Percentiles rank a stretch among this genome's conserved stretches.
phyloP scores from a whole-genome alignment of 495 filamentous ascomycete species.

The Talaromyces stipitatus region DNA sequence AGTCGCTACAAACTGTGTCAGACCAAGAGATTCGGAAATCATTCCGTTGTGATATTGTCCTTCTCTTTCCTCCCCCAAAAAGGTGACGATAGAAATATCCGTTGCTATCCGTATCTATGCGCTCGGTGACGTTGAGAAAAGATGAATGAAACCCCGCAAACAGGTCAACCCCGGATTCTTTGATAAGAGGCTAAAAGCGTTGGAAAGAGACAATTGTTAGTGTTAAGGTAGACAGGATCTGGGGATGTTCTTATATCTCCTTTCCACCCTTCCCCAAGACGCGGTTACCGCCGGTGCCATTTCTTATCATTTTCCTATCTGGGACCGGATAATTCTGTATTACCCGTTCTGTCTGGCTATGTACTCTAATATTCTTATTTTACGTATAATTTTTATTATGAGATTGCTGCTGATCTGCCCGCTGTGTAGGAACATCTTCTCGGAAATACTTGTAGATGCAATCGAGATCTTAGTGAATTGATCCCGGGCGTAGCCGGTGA shows the following conservation, averaged over 20 bases:
- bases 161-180: not conserved
- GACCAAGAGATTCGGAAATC: not conserved
- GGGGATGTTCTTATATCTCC: not conserved
- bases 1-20: not conserved
- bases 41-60: not conserved
- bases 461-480: no score
- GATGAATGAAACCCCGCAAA: conserved; percentile 1
- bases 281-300: not conserved
- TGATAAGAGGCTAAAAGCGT: not conserved
- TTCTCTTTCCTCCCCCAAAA: not conserved
- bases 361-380: no score
- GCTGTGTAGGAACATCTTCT: no score
- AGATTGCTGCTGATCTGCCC: no score
- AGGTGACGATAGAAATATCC: not conserved
- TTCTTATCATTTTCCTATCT: not conserved
- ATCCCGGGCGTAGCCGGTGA: no score
- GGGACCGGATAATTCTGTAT: not conserved
- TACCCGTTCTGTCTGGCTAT: not conserved
- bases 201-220: not conserved
- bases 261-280: no score
- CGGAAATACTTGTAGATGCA: no score
- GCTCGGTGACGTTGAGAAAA: not conserved
- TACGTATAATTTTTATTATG: no score
- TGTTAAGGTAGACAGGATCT: not conserved
- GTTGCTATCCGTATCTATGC: not conserved